phyloP scores from a whole-genome alignment of 176 grass and related monocot genomes.

The Oryza meridionalis region DNA sequence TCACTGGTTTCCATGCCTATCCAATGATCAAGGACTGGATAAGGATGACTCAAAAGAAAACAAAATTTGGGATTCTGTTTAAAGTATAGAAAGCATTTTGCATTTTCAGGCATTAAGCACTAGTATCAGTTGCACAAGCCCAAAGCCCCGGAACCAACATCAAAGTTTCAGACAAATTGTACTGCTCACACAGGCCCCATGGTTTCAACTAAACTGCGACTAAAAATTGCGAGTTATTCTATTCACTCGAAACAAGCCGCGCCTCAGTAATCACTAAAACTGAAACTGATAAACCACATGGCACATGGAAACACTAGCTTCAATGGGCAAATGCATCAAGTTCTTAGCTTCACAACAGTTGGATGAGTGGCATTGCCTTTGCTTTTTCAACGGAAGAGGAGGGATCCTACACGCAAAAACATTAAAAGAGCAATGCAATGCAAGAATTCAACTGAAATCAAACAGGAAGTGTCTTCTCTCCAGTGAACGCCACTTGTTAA shows the following conservation, averaged over 20 bases:
- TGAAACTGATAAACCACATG: not conserved
- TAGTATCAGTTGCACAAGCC: not conserved
- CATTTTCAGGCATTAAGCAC: not conserved
- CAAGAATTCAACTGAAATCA: not conserved
- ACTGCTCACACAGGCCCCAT: no score
- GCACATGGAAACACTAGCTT: not conserved
- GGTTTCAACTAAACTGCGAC: no score
- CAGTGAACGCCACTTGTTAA: not conserved
- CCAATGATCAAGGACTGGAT: not conserved
- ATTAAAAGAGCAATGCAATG: not conserved
- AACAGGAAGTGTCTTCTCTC: not conserved
- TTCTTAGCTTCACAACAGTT: not conserved
- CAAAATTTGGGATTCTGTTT: not conserved
- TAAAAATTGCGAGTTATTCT: no score
- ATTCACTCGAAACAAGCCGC: not conserved
- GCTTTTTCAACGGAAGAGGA: not conserved
- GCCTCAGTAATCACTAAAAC: not conserved
- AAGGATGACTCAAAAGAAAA: constrained; percentile 4
- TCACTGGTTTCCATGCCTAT: not conserved
- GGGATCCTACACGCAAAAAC: not conserved
- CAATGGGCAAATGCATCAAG: not conserved
- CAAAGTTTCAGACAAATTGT: not conserved
- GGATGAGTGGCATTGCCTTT: not conserved
- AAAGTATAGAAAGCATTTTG: not conserved
- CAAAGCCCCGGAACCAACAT: no score